Base-by-base conservation (phyloP, 2,329 filamentous ascomycete species). In the Penicillium glabrum region DNA sequence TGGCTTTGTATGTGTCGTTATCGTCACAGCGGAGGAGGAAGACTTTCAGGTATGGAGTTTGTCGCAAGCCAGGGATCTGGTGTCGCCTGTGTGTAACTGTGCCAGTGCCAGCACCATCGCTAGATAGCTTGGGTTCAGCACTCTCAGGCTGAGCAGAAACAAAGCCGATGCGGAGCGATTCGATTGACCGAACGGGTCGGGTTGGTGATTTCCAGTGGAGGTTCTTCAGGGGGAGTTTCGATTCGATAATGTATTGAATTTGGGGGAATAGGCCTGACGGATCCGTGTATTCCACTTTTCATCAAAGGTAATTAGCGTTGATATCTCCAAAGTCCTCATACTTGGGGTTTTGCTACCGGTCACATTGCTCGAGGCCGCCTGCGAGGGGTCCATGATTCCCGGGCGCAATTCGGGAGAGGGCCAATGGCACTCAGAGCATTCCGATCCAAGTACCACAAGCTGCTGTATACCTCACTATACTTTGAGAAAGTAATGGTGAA, bases 201-300 rank as follows among this genome's bases (percentile, higher is more conserved):
- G 89, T 89, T 59, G 96, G 91, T 14, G 95, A 96, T 74, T 98
- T 96, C 95, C 95, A 99, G 71, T 98, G 91, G 46, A 99, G 86
- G 69, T 98, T 96, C 62, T 88, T 89, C 37, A 99, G 82, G 33
- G 95, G 95, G 0, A 98, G 82, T 53, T 90, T 89, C 43, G 89
- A 82, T 41, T 89, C 82, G 56, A 99, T 81, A 56, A 93, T 87
- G 3, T 90, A 86, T 11, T 89, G 88, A 44, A 98, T 80, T 51
- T 93, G 83, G 57, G 90, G 87, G 77, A 93, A 98, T 61, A 98
- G 84, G 68, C 90, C 88, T 72, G 91, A 89, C 52, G 95, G 93
- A 78, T 99, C 95, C 79, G 90, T 91, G 79, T 96, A 99, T 81
- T 98, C 93, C 79, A 97, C 92, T 96, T 68, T 46, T 39, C 54